Conservation (phyloP, 805 yeast genomes). For the Candida argentea region DNA sequence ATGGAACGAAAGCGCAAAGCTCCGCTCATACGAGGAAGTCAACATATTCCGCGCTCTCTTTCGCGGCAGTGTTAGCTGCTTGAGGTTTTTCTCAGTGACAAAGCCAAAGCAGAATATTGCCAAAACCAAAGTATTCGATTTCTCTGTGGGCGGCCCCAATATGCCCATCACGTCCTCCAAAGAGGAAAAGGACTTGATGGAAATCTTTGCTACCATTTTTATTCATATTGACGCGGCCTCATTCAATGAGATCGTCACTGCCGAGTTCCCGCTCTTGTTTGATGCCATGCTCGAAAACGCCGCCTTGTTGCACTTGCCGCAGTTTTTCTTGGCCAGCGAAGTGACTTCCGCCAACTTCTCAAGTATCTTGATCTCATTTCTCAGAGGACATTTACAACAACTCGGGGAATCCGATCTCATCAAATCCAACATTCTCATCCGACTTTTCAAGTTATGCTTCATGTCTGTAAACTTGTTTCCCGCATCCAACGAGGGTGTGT, state of each 20-base stretch:
- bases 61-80: slow-evolving; percentile 75
- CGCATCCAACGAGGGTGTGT: slow-evolving; percentile 72
- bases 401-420: slow-evolving; percentile 74
- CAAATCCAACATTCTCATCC: slow-evolving; percentile 68
- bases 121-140: slow-evolving; percentile 32
- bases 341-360: slow-evolving; percentile 89
- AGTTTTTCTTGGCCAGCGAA: slow-evolving; percentile 88
- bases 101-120: slow-evolving; percentile 32
- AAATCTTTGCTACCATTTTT: slow-evolving; percentile 85
- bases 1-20: slow-evolving; percentile 83
- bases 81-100: slow-evolving; percentile 58
- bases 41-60: slow-evolving; percentile 65
- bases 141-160: slow-evolving; percentile 70
- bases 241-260: slow-evolving; percentile 81
- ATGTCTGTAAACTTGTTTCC: slow-evolving; percentile 95
- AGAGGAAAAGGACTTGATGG: slow-evolving; percentile 94
- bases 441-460: slow-evolving; percentile 85
- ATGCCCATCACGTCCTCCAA: slow-evolving; percentile 80
- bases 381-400: slow-evolving; percentile 61
- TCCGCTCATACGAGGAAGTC: slow-evolving; percentile 78
- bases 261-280: slow-evolving; percentile 70
- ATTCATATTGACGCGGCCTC: slow-evolving; percentile 93
- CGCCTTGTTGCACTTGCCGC: slow-evolving; percentile 83
- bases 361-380: slow-evolving; percentile 68
- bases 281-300: slow-evolving; percentile 74